Base-by-base conservation (phyloP, 2,329 filamentous ascomycete species). In the Fragosphaeria purpurea region DNA sequence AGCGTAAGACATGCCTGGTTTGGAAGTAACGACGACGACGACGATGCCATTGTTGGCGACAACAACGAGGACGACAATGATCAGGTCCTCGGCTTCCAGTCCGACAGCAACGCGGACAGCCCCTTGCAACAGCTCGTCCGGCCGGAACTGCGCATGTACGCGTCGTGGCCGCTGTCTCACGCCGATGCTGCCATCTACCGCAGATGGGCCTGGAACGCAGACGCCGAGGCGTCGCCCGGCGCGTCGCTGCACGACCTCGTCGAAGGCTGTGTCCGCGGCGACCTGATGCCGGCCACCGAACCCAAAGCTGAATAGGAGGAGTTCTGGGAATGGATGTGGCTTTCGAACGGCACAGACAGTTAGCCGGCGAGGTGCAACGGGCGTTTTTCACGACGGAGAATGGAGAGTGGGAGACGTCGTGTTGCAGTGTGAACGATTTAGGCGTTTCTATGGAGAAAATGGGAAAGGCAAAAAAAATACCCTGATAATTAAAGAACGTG, bases 61-160 rank as follows among this genome's bases (percentile, higher is more conserved):
- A 32, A 42, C 44, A 59, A 69, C 13, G 66, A 69, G 48, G 67
- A 65, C 33, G 60, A 65, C 0, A 71, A 74, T 32, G 73, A 74
- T 6, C 2, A 13, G 1, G 33, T 37, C 33, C 48, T 39, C 5
- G 41, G 44, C 48, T 66, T 68, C 42, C 70, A 70, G 53, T 65
- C 74, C 35, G 66, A 76, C 42, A 61, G 68, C 6, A 67, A 71
- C 53, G 65, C 73, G 22, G 56, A 57, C 51, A 57, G 56, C n/a
- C 56, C 56, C 2, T 50, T 57, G 10, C 39, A 42, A 8, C 11
- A n/a, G 9, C 54, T 46, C 7, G 22, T 39, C 2, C 39, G 50
- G 7, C 53, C 52, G 0, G 55, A 56, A 32, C 51, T 58, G 50
- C 54, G 53, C 7, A 22, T 58, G 8, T 54, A 53, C 11, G 57